phyloP scores from a whole-genome alignment of 148 eudicot species.

The Diospyros kaki region DNA sequence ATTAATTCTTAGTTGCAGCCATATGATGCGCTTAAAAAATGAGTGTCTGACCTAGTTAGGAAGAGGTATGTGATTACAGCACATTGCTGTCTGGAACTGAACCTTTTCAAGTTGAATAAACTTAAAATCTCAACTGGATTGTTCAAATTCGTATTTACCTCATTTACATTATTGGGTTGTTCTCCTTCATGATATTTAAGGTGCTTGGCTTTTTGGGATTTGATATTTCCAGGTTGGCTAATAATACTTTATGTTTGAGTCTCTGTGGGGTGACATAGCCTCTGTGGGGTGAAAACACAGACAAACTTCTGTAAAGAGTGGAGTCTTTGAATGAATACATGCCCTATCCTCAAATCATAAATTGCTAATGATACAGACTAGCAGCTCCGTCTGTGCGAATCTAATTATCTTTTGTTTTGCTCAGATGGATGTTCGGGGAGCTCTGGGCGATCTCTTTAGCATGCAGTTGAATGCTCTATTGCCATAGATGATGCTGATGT shows the following conservation, averaged over 20 bases:
- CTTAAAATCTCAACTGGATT: background rate
- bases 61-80: background rate
- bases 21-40: background rate
- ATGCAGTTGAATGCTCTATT: slow-evolving; percentile 58
- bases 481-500: slow-evolving; percentile 27
- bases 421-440: slow-evolving; percentile 95
- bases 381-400: background rate
- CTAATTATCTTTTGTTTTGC: background rate
- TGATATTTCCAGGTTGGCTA: background rate
- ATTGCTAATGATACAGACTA: background rate
- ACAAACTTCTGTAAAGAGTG: background rate
- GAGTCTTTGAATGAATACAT: background rate
- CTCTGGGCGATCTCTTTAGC: slow-evolving; percentile 80
- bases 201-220: too few relatives aligned
- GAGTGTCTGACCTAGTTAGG: background rate
- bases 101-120: background rate
- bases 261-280: too few relatives aligned
- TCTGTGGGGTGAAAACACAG: background rate
- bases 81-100: background rate
- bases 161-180: background rate
- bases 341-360: background rate
- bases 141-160: too few relatives aligned
- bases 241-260: background rate
- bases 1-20: background rate
- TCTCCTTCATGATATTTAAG: background rate